Evolutionary conservation across 73 alveolate genomes (phyloP), one percentile per base, ranked within the genome.

Genomic region (Paraurostyla sp.): DNA sequence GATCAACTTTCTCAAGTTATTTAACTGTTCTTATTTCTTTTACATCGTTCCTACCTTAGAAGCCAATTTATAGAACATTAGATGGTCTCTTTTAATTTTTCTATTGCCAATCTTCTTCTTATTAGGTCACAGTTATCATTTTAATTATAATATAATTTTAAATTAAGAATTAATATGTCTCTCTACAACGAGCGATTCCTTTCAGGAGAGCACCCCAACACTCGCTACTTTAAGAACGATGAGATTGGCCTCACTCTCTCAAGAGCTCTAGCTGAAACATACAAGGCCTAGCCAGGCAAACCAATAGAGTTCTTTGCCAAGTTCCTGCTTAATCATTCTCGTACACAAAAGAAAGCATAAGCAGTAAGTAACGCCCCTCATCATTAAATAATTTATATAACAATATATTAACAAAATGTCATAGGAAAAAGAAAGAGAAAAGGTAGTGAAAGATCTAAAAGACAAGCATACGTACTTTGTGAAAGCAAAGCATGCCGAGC

Each of bases 291-390:
- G 65, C 99, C 99, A 1, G 63, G 78, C 7, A 88, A 93, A 22
- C 99, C 97, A 33, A 91, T 95, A 38, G 94, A 91, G 51, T 94
- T 73, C 87, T 90, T 95, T 27, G 99, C 97, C 36, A 93, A 93
- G 56, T 95, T 94, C 95, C 71, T 95, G 48, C 68, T 95, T 27
- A 83, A 95, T 87, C 90, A 91, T 83, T 78, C 96, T 11, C 69
- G 73, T 33, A 78, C 94, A 35, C 65, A 75, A 36, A 59, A 76
- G 71, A 69, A 60, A 33, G 85, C 59, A 22, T 29, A 50, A 3
- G 40, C 33, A 0, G 90, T 85, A 75, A 85, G 48, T 15, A n/a
- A n/a, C n/a, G n/a, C n/a, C n/a, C n/a, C n/a, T n/a, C n/a, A n/a
- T n/a, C n/a, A n/a, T 71, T 32, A 9, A 16, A 29, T 29, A 7